Evolutionary conservation across 768 basidiomycete genomes (phyloP).

Genomic region (Russula compacta): DNA sequence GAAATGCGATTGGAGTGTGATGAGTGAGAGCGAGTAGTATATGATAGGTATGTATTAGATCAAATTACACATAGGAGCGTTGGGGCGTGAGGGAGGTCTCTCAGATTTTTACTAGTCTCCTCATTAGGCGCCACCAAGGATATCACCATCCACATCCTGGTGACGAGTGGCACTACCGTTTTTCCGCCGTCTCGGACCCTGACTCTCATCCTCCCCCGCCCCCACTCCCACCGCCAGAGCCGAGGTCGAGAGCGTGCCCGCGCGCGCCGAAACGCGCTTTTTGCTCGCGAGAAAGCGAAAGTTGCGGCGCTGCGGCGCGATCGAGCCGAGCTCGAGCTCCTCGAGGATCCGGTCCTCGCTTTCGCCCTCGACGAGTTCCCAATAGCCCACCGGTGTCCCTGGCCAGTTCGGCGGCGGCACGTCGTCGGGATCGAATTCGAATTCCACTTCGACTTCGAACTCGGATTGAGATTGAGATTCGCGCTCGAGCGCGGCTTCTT

Average conservation of each 20-base stretch:
- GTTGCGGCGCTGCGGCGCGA: conserved; percentile 15
- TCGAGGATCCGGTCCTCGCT: conserved; percentile 17
- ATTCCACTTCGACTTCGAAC: neutral
- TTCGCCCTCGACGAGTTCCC: conserved; percentile 18
- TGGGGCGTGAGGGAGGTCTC: neutral
- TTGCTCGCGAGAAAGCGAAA: conserved; percentile 12
- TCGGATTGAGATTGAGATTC: neutral
- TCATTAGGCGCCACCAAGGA: too few species aligned
- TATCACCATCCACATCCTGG: neutral
- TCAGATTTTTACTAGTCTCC: neutral
- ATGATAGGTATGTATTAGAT: neutral
- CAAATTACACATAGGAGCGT: neutral
- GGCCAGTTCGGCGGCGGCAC: neutral
- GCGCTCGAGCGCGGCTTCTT: neutral
- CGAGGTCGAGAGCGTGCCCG: conserved; percentile 1
- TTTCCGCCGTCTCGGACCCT: neutral
- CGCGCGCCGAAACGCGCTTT: conserved; percentile 5
- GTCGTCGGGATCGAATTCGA: neutral
- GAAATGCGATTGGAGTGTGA: neutral
- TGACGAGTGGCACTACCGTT: neutral
- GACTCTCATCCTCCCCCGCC: neutral
- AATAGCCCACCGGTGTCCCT: neutral
- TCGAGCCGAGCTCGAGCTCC: conserved; percentile 10
- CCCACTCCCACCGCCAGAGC: neutral
- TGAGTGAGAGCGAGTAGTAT: neutral